Evolutionary conservation across 352 stramenopile genomes (phyloP).

Genomic region (Globisporangium megalacanthum): DNA sequence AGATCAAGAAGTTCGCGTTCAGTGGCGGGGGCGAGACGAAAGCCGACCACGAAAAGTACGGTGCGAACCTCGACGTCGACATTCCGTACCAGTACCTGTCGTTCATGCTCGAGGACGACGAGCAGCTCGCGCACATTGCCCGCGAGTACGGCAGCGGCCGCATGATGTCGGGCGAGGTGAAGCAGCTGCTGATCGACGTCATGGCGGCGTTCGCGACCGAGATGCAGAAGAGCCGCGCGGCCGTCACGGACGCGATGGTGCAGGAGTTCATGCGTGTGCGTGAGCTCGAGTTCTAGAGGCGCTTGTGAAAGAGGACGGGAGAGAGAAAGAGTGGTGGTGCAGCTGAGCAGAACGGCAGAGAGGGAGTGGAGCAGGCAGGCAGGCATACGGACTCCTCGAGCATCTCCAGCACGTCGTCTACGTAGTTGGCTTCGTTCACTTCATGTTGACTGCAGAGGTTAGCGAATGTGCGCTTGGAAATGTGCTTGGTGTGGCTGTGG

Average conservation of each 20-base stretch:
- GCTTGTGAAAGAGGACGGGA: not conserved
- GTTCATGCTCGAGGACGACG: slow-evolving; percentile 99
- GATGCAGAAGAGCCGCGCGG: slow-evolving; percentile 92
- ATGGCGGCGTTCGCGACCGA: slow-evolving; percentile 90
- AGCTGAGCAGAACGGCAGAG: not conserved
- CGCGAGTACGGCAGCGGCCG: slow-evolving; percentile 95
- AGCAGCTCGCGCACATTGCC: slow-evolving; percentile 91
- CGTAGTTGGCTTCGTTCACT: not conserved
- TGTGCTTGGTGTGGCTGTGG: not conserved
- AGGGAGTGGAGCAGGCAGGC: too few species aligned
- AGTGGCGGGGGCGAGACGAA: slow-evolving; percentile 97
- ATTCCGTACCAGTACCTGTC: slow-evolving; percentile 98
- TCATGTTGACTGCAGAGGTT: slow-evolving; percentile 1
- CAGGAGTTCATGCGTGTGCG: slow-evolving; percentile 96
- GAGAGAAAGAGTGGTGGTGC: not conserved
- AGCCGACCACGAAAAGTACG: slow-evolving; percentile 97
- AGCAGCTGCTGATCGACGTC: slow-evolving; percentile 94
- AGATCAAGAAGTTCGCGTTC: slow-evolving; percentile 88
- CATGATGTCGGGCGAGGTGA: slow-evolving; percentile 98
- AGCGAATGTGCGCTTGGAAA: too few species aligned
- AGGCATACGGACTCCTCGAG: not conserved
- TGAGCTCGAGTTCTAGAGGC: slow-evolving; percentile 84
- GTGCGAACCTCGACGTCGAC: slow-evolving; percentile 98
- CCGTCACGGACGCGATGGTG: slow-evolving; percentile 95
- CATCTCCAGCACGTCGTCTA: not conserved